Conservation (phyloP, 2,329 filamentous ascomycete species). For the Myriosclerotinia curreyana region DNA sequence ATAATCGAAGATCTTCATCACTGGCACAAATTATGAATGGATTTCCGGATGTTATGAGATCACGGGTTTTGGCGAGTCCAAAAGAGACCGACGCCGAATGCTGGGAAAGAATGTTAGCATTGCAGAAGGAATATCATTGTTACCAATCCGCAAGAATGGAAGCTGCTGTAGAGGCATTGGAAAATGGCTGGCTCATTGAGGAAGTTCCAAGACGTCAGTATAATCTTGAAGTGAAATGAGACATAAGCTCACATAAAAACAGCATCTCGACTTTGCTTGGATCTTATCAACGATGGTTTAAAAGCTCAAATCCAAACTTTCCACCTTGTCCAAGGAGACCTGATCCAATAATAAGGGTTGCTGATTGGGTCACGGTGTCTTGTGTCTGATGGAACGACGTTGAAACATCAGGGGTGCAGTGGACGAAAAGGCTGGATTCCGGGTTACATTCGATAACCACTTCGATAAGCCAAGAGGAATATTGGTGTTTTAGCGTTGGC, state of each 20-base stretch:
- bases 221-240: not conserved
- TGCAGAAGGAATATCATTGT: slow-evolving; percentile 38
- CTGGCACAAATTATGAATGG: slow-evolving; percentile 18
- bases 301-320: slow-evolving; percentile 29
- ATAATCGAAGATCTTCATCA: slow-evolving; percentile 21
- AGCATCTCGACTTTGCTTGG: slow-evolving; percentile 37
- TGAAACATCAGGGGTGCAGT: not conserved
- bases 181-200: slow-evolving; percentile 30
- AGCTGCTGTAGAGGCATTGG: slow-evolving; percentile 37
- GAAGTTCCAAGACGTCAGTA: slow-evolving; percentile 35
- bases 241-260: slow-evolving; percentile 12
- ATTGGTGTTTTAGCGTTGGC: slow-evolving; percentile 11
- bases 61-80: slow-evolving; percentile 15
- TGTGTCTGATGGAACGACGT: not conserved
- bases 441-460: not conserved
- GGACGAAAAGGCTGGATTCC: not conserved
- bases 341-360: not conserved
- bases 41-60: slow-evolving; percentile 21
- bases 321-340: not conserved
- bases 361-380: not conserved
- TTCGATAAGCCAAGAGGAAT: not conserved
- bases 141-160: slow-evolving; percentile 38
- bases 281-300: slow-evolving; percentile 38
- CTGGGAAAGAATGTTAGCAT: slow-evolving; percentile 35
- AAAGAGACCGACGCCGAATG: slow-evolving; percentile 31